phyloP scores from a whole-genome alignment of 305 asterid genomes.

The Ajuga reptans region DNA sequence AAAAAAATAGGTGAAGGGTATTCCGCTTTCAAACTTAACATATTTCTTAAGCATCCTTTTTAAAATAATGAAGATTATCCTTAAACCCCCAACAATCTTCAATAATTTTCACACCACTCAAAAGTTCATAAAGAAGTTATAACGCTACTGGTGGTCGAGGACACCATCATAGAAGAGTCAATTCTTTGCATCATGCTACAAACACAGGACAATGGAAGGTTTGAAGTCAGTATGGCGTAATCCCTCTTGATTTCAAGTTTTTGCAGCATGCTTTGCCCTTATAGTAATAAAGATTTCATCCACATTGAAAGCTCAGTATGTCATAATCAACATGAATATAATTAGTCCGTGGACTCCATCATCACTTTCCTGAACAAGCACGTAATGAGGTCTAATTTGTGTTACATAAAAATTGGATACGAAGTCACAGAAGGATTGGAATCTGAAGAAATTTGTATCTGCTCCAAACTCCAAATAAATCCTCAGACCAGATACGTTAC shows the following conservation, averaged over 20 bases:
- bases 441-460: conserved; percentile 13
- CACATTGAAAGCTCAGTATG: not conserved
- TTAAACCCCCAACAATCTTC: not conserved
- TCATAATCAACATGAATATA: not conserved
- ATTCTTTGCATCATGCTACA: not conserved
- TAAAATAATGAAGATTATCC: not conserved
- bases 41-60: not conserved
- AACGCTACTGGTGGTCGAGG: not conserved
- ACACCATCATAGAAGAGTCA: not conserved
- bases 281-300: not conserved
- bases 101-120: not conserved
- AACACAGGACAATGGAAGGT: not conserved
- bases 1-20: not conserved
- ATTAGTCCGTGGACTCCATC: not conserved
- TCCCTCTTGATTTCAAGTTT: not conserved
- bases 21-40: not conserved
- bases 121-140: not conserved
- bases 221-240: not conserved
- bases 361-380: not conserved
- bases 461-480: conserved; percentile 40
- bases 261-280: not conserved
- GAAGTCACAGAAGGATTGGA: conserved; percentile 26
- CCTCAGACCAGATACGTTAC: not conserved
- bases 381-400: not conserved
- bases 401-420: not conserved